Base-by-base conservation (phyloP, 2,329 filamentous ascomycete genomes). In the Zymoseptoria brevis region DNA sequence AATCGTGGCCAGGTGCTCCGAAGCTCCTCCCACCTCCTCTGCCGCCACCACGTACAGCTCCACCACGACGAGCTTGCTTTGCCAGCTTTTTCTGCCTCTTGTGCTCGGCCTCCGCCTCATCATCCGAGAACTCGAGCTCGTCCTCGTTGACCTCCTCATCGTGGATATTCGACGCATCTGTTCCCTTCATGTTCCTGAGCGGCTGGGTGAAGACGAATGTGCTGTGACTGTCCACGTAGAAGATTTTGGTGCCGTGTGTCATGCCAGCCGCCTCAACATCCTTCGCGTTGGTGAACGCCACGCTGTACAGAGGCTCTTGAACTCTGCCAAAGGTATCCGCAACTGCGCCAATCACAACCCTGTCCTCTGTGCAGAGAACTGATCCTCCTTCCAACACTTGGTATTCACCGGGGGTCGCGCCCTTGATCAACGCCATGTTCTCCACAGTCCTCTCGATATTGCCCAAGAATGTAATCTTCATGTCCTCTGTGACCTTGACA, bases 111-210 rank as follows among this genome's bases (percentile, higher is more conserved):
- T 99, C 94, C 66, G 89, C 88, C 75, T 99, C 94, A 68, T 99
- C 94, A 66, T 99, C 94, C 0, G 93, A 96, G 73, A 97, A 97
- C 71, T 97, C 94, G 67, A 90, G 83, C 72, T 97, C 93, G 45
- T 96, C 89, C 30, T 88, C 87, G 16, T 77, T 85, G 7, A 91
- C 82, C 75, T 97, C 93, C 73, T 99, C 94, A 66, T 97, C 94
- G 73, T 96, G 88, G 57, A 96, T 81, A 71, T 97, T 97, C 55
- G 90, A 96, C 8, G 94, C 93, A 74, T 99, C 94, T 8, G 90
- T 94, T 60, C 91, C 90, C 76, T 96, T 97, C 68, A 88, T 72
- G 56, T 80, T 82, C 73, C 87, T 88, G 59, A 97, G 78, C 6
- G 87, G 85, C 72, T 94, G 83, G 0, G 93, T 96, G 70, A 96